These are phyloP conservation scores for Zalerion maritima DNA, from an alignment of 495 filamentous ascomycete species.

Conservation along the genomic window DNA sequence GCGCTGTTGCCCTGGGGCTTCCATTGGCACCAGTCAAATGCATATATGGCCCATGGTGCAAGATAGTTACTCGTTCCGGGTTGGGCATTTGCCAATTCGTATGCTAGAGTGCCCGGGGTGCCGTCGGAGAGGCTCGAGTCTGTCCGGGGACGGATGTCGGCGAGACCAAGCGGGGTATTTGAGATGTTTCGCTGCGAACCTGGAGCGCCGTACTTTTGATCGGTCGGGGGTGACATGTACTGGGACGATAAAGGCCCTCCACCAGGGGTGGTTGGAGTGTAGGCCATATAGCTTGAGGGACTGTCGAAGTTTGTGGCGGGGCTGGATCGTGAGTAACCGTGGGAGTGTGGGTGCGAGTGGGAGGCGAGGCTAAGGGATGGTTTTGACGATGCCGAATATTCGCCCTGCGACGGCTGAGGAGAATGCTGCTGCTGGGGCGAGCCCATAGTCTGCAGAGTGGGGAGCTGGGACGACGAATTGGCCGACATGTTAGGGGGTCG, in stretches of 20 bases:
- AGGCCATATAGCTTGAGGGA: slow-evolving; percentile 56
- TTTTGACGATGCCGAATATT: slow-evolving; percentile 52
- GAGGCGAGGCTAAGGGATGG: slow-evolving; percentile 38
- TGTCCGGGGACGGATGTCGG: slow-evolving; percentile 70
- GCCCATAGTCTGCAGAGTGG: slow-evolving; percentile 40
- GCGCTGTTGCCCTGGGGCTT: slow-evolving; percentile 60
- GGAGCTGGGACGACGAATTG: slow-evolving; percentile 57
- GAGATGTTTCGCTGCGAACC: slow-evolving; percentile 57
- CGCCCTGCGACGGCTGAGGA: slow-evolving; percentile 37
- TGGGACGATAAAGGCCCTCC: slow-evolving; percentile 39
- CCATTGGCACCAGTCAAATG: slow-evolving; percentile 99
- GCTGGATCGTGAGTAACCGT: slow-evolving; percentile 70
- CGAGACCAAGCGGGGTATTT: slow-evolving; percentile 78
- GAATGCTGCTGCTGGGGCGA: not conserved
- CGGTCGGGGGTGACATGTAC: slow-evolving; percentile 54
- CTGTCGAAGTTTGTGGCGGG: slow-evolving; percentile 55
- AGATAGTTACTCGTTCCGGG: slow-evolving; percentile 66
- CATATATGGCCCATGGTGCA: slow-evolving; percentile 89
- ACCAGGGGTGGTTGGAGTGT: slow-evolving; percentile 48
- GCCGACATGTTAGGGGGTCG: slow-evolving; percentile 52
- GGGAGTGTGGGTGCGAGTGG: no score
- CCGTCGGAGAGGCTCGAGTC: slow-evolving; percentile 63
- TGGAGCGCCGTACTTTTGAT: slow-evolving; percentile 49
- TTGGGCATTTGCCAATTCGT: slow-evolving; percentile 34
- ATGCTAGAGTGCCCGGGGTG: slow-evolving; percentile 35